Base-by-base conservation (phyloP, 2,329 filamentous ascomycete species). In the Setomelanomma holmii region DNA sequence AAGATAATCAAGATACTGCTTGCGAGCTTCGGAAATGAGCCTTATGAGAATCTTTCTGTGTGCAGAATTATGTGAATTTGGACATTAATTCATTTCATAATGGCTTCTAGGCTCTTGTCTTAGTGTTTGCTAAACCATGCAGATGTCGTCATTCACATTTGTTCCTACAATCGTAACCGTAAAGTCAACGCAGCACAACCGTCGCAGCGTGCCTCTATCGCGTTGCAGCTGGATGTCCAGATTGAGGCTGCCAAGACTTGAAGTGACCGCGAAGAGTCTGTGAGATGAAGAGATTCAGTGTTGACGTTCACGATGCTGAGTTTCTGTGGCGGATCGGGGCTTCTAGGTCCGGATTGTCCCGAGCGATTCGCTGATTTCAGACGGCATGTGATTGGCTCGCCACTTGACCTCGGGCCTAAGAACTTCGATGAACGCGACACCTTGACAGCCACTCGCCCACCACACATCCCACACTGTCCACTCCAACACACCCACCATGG, bases 401-500 rank as follows among this genome's bases (percentile, higher is more conserved):
- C 42, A 50, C 42, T 46, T 35, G 36, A 52, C 49, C 43, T 39
- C 36, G 38, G 42, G 43, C 17, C 20, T 46, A 35, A 51, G 22
- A 45, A 58, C 58, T 61, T 67, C 58, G 48, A 66, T 66, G 64
- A 64, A 51, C 59, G 55, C 63, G 60, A 56, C 61, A 63, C 55
- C 48, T 57, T 62, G 59, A 61, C 41, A 36, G 34, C 38, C 55
- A 49, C 45, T 46, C 45, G 27, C 14, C 27, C 27, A 36, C 38
- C 55, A 45, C 39, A 55, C 62, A 61, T 61, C 59, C 56, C 60
- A 56, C 57, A 60, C 58, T 61, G 60, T 66, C 61, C 61, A 62
- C 64, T 64, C 58, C 56, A 61, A 60, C 53, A 47, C 38, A 42
- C 49, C 36, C 67, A 64, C 64, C 58, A 76, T 76, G 73, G 72